These are phyloP conservation scores for Zygnema cylindricum DNA, from an alignment of 139 green algal genomes.

Conservation along the genomic window DNA sequence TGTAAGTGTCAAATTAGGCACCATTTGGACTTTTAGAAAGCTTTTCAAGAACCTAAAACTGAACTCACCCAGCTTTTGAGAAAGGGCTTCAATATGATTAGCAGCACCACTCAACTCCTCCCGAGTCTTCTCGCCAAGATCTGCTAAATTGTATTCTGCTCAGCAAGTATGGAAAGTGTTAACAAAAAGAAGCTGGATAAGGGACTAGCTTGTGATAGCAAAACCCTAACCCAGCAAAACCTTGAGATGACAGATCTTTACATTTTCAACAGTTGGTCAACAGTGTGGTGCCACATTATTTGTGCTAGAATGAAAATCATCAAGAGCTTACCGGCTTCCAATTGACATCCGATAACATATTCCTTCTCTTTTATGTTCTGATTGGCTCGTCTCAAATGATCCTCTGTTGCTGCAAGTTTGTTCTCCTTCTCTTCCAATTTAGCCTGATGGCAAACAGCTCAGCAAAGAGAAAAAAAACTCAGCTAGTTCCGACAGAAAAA, in stretches of 20 bases:
- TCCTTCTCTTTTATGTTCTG: slow-evolving; percentile 18
- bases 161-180: background rate
- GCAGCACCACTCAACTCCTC: slow-evolving; percentile 6
- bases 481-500: no score
- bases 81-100: slow-evolving; percentile 13
- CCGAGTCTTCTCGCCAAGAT: background rate
- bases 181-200: background rate
- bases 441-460: slow-evolving; percentile 3
- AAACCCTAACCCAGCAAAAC: background rate
- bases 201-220: background rate
- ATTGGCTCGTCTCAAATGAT: background rate
- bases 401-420: background rate
- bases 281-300: background rate
- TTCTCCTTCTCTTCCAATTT: background rate
- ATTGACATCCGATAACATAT: background rate
- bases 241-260: slow-evolving; percentile 15
- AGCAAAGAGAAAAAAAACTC: no score
- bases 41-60: background rate
- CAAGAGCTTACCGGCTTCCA: slow-evolving; percentile 18
- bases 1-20: background rate
- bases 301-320: background rate
- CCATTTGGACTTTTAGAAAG: background rate
- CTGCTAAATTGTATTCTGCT: slow-evolving; percentile 15
- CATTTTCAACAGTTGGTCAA: background rate
- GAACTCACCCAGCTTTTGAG: slow-evolving; percentile 43